Base-by-base conservation (phyloP, 2,329 filamentous ascomycete genomes). In the Trichoderma polysporum region DNA sequence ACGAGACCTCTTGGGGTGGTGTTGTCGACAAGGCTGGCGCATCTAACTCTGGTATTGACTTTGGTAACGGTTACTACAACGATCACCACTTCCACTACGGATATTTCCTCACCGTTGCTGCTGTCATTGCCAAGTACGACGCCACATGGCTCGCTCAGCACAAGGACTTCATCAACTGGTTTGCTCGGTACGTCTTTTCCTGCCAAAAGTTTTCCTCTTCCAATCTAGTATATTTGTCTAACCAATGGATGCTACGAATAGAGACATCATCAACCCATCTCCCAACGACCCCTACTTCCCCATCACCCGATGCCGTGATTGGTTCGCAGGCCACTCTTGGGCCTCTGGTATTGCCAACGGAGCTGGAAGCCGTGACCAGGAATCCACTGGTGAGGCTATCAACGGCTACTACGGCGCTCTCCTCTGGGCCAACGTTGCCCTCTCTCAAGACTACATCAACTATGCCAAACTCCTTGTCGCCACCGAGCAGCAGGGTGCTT, bases 81-180 rank as follows among this genome's bases (percentile, higher is more conserved):
- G 74, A 75, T 41, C 74, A 75, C 54, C 73, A 75, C 58, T 75
- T 75, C 68, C 73, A 75, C 64, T 75, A 73, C 49, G 73, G 73
- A 27, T 75, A 75, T 41, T 72, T 71, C 52, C 66, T 74, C 10
- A 61, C 62, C 15, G 62, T 72, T 22, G 73, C 71, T n/a, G 73
- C 73, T 17, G 68, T 72, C 49, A 74, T 74, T 66, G 73, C 68
- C 52, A 69, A 71, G 47, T 69, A 72, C 54, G 71, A 75, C 29
- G 37, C 33, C 13, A 56, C 45, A 17, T 74, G 72, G 72, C 52
- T 72, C 22, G 69, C 67, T n/a, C 57, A 70, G 65, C 70, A 74
- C 66, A 68, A 66, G 33, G 70, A 72, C 45, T 74, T 70, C 58
- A 70, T 74, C 53, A 73, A 74, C 69, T 70, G 50, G 68, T 71